Base-by-base conservation (phyloP, 805 yeast species). In the Candida vartiovaarae region DNA sequence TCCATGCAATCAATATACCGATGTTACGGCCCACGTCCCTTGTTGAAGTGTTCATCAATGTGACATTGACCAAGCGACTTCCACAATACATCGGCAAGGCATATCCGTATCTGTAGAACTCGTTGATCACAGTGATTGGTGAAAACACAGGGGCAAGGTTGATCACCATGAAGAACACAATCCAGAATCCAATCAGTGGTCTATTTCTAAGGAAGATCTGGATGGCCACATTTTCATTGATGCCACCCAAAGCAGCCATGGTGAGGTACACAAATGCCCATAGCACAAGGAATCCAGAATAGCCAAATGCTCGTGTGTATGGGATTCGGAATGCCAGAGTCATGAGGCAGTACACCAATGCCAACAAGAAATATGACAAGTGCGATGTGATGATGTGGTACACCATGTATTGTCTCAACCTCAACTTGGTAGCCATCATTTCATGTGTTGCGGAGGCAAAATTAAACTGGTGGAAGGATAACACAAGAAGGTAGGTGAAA, bases 121-220 rank as follows among this genome's bases (percentile, higher is more conserved):
- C 29, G 39, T 47, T 52, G 39, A 48, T 42, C 3, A 57, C 38
- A 3, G 53, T 80, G 38, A 82, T 57, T 3, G 87, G 80, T 4
- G 76, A 56, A 53, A 80, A 80, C 1, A 84, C 75, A 5, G 85
- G 79, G 8, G 84, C 61, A 38, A 81, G 70, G 58, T 82, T 82
- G 23, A 64, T 39, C 42, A 80, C 70, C 47, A 82, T 83, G 73
- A 83, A 81, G 54, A 76, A 74, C 41, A 82, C 65, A 48, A 82
- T 57, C 85, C 86, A 80, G 57, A 80, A 77, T 1, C 89, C 89
- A 45, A 81, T 55, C 36, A 71, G 42, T n/a, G 88, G 86, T 2
- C 85, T 85, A 45, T 68, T 67, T 6, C 66, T 37, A 9, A 79
- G 63, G 41, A 80, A 64, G 9, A 71, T 56, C 10, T 78, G 34